A percentile compares a stretch with the other conserved stretches of the same genome.
phyloP scores from a whole-genome alignment of 345 rosid species.

The Anacardium occidentale region DNA sequence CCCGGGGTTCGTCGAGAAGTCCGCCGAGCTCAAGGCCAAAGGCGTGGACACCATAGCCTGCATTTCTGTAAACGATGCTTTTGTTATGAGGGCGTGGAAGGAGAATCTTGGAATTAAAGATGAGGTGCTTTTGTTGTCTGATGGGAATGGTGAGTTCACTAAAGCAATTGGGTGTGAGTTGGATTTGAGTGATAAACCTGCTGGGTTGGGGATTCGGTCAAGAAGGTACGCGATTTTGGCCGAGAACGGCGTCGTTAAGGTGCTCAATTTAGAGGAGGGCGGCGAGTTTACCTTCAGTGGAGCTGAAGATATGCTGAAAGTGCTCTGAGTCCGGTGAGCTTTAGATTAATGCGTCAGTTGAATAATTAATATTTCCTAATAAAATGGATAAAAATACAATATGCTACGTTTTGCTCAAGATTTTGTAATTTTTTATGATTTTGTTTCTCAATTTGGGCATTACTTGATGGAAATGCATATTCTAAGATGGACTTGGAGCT shows the following conservation, averaged over 20 bases:
- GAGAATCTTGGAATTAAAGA: constrained; percentile 67
- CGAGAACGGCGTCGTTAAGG: constrained; percentile 84
- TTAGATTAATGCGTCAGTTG: neutral
- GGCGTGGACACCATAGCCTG: constrained; percentile 91
- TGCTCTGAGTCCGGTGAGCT: constrained; percentile 42
- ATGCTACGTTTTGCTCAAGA: too few species aligned
- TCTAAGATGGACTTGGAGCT: too few species aligned
- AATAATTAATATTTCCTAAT: neutral
- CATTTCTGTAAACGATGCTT: constrained; percentile 86
- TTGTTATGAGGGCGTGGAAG: constrained; percentile 86
- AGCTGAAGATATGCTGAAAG: constrained; percentile 84
- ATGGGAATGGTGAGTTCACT: constrained; percentile 79
- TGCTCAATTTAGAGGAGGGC: constrained; percentile 81
- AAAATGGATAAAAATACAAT: neutral
- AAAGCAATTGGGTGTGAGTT: constrained; percentile 73
- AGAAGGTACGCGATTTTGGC: constrained; percentile 77
- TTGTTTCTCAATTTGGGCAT: too few species aligned
- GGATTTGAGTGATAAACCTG: constrained; percentile 79
- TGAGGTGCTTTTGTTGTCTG: constrained; percentile 67
- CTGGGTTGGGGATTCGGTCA: constrained; percentile 82
- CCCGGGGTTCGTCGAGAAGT: constrained; percentile 81
- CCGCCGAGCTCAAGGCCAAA: constrained; percentile 72
- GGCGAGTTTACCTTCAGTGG: constrained; percentile 87
- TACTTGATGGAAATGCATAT: too few species aligned
- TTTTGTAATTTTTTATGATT: too few species aligned